These are phyloP conservation scores for Talaromyces ruber DNA, from an alignment of 495 filamentous ascomycete species.

Conservation along the genomic window DNA sequence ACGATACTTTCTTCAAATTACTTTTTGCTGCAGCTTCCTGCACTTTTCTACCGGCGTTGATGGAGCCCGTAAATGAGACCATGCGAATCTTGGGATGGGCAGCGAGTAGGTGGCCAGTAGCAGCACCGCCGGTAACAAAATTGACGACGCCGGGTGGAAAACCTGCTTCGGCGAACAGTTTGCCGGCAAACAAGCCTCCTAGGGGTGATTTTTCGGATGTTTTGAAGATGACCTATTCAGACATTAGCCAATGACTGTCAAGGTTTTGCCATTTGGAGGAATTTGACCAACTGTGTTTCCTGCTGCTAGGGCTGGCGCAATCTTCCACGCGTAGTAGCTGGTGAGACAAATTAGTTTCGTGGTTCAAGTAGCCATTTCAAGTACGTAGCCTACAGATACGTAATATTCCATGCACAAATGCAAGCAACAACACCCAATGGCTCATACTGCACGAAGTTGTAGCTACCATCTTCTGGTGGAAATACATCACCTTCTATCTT, in stretches of 20 bases:
- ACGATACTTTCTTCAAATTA: constrained; percentile 41
- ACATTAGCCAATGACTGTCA: not conserved
- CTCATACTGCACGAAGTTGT: constrained; percentile 20
- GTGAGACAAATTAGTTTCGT: not conserved
- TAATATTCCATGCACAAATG: constrained; percentile 29
- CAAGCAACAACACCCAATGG: constrained; percentile 28
- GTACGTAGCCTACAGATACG: constrained; percentile 12
- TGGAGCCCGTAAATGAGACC: constrained; percentile 42
- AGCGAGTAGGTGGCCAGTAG: constrained; percentile 69
- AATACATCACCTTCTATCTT: constrained; percentile 24
- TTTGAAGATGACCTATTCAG: constrained; percentile 63
- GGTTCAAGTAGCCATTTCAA: not conserved
- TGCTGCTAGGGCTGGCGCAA: constrained; percentile 46
- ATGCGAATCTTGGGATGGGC: constrained; percentile 61
- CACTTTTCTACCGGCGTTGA: constrained; percentile 16
- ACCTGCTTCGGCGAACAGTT: constrained; percentile 55
- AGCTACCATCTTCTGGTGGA: constrained; percentile 16
- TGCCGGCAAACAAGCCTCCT: constrained; percentile 72
- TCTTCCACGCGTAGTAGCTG: constrained; percentile 25
- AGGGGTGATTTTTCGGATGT: constrained; percentile 88
- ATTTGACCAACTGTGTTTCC: constrained; percentile 36
- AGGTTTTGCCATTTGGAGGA: not conserved
- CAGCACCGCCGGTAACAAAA: constrained; percentile 73
- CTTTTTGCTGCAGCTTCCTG: constrained; percentile 23
- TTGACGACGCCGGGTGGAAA: constrained; percentile 85